phyloP scores from a whole-genome alignment of 1,284 basidiomycete genomes.

The Coniophora puteana region DNA sequence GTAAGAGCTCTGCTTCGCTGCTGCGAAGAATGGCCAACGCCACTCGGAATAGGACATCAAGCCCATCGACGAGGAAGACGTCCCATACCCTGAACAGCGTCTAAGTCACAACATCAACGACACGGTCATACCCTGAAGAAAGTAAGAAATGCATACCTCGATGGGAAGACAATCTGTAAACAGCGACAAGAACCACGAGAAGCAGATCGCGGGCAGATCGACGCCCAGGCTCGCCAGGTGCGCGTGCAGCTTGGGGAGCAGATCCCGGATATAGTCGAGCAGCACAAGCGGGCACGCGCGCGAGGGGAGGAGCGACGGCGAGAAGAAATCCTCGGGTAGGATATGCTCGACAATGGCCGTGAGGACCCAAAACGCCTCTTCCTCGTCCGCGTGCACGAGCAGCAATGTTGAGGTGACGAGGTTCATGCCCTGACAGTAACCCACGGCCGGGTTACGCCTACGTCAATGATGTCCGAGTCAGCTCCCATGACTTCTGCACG shows the following conservation, averaged over 20 bases:
- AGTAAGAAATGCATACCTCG: conserved; percentile 55
- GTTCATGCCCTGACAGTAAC: conserved; percentile 95
- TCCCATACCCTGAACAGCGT: conserved; percentile 93
- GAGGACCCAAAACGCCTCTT: conserved; percentile 97
- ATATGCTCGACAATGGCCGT: conserved; percentile 85
- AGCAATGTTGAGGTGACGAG: conserved; percentile 91
- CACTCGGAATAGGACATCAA: conserved; percentile 89
- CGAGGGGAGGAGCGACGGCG: conserved; percentile 80
- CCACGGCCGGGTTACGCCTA: conserved; percentile 81
- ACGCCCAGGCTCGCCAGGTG: conserved; percentile 83
- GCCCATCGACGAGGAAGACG: conserved; percentile 91
- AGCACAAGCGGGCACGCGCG: conserved; percentile 93
- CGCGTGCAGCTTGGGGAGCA: conserved; percentile 69
- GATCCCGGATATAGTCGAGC: conserved; percentile 79
- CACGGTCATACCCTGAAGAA: background rate
- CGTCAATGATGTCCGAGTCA: background rate
- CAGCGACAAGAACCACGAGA: conserved; percentile 96
- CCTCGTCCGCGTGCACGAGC: conserved; percentile 89
- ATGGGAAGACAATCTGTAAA: conserved; percentile 97
- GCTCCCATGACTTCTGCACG: conserved; percentile 6
- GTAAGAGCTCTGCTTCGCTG: conserved; percentile 80
- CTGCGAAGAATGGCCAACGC: conserved; percentile 84
- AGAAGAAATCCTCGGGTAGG: conserved; percentile 82
- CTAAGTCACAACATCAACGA: conserved; percentile 29
- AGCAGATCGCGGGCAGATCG: conserved; percentile 92